Evolutionary conservation across 371 early-diverging fungal species (phyloP).

Genomic region (Mucor saturninus): DNA sequence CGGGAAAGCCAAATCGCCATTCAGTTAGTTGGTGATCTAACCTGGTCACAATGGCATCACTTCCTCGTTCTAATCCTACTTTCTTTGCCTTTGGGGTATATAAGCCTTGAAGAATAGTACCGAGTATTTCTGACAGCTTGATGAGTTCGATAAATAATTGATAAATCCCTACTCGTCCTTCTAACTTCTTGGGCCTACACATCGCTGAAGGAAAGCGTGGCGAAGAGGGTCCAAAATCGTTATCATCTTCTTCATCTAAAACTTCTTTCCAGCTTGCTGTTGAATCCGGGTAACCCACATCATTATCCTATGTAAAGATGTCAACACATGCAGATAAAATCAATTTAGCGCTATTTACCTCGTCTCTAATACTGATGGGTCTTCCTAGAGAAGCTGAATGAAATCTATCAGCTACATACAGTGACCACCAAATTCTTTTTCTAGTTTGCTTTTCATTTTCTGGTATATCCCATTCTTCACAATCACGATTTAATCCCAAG

Average conservation of each 20-base stretch:
- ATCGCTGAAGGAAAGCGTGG: conserved; percentile 47
- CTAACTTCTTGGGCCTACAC: conserved; percentile 25
- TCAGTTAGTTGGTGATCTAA: conserved; percentile 50
- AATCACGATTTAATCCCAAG: conserved; percentile 45
- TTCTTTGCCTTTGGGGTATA: conserved; percentile 51
- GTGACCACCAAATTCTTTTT: conserved; percentile 52
- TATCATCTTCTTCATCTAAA: conserved; percentile 39
- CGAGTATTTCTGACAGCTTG: conserved; percentile 50
- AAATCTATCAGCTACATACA: conserved; percentile 50
- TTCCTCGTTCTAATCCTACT: conserved; percentile 42
- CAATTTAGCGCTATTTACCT: conserved; percentile 22
- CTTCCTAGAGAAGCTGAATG: conserved; percentile 50
- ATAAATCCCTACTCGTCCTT: conserved; percentile 39
- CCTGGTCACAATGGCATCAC: conserved; percentile 47
- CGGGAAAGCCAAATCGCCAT: conserved; percentile 51
- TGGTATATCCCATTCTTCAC: conserved; percentile 52
- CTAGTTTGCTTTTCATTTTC: conserved; percentile 51
- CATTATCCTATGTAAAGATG: conserved; percentile 36
- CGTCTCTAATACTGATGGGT: conserved; percentile 52
- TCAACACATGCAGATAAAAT: not conserved
- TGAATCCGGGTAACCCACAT: conserved; percentile 47
- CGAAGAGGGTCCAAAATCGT: conserved; percentile 3
- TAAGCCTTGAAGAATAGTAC: conserved; percentile 46
- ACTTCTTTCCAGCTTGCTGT: conserved; percentile 46
- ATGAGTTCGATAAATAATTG: conserved; percentile 48